Evolutionary conservation across 768 basidiomycete genomes (phyloP).

Genomic region (Amanita thiersii): DNA sequence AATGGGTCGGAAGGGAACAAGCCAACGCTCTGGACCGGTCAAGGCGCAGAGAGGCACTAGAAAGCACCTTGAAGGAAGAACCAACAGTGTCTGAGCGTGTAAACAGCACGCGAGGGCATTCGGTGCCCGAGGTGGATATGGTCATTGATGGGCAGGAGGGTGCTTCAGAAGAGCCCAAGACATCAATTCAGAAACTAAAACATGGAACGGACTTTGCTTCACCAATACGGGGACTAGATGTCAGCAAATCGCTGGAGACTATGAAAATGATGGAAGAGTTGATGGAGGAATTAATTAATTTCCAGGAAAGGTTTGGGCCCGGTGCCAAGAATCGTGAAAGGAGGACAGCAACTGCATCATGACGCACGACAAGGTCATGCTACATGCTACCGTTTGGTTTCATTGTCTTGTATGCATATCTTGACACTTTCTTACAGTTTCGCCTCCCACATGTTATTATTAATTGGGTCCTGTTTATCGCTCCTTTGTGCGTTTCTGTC

Average conservation of each 20-base stretch:
- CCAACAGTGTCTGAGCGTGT: conserved; percentile 4
- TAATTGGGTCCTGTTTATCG: too few relatives aligned
- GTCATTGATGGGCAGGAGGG: conserved; percentile 17
- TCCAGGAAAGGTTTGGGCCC: conserved; percentile 80
- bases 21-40: conserved; percentile 66
- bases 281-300: conserved; percentile 81
- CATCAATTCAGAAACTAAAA: conserved; percentile 7
- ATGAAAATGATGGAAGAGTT: conserved; percentile 88
- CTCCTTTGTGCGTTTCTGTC: conserved; percentile 1
- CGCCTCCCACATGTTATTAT: conserved; percentile 6
- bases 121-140: conserved; percentile 21
- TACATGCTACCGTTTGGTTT: conserved; percentile 4
- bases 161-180: conserved; percentile 5
- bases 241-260: conserved; percentile 24
- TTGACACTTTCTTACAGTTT: not conserved
- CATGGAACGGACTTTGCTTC: conserved; percentile 8
- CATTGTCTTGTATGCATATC: conserved; percentile 1
- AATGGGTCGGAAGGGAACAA: conserved; percentile 91
- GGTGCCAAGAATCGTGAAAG: conserved; percentile 45
- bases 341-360: conserved; percentile 25
- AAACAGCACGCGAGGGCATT: conserved; percentile 8
- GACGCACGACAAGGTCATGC: conserved; percentile 5
- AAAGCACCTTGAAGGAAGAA: conserved; percentile 40
- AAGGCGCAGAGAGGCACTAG: conserved; percentile 60
- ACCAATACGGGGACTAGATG: conserved; percentile 16